These are phyloP conservation scores for Harrya chromipes DNA, from an alignment of 768 basidiomycete genomes.

Conservation along the genomic window DNA sequence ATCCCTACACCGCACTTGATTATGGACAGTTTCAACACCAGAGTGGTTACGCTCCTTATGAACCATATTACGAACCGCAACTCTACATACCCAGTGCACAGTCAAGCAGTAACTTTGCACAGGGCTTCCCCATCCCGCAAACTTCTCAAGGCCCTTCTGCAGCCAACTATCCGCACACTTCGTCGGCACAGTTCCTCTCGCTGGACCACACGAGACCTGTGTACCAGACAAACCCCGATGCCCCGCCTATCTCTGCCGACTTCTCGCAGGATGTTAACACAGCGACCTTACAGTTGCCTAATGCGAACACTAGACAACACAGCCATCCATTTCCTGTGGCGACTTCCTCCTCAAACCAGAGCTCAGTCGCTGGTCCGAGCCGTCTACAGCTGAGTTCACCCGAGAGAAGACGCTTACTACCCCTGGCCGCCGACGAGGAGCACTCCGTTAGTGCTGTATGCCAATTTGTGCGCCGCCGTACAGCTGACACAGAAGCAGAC, in stretches of 20 bases:
- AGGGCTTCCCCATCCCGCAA: not conserved
- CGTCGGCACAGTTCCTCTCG: not conserved
- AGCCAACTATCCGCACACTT: not conserved
- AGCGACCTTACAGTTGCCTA: slow-evolving; percentile 1
- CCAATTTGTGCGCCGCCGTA: not conserved
- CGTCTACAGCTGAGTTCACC: slow-evolving; percentile 17
- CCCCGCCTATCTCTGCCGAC: not conserved
- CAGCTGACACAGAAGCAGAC: slow-evolving; percentile 20
- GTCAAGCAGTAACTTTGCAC: not conserved
- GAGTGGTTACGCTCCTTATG: not conserved
- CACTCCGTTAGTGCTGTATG: slow-evolving; percentile 12
- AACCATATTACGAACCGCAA: not conserved
- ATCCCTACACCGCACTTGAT: not conserved
- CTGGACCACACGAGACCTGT: not conserved
- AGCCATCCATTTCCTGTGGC: slow-evolving; percentile 24
- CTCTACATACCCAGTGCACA: not conserved
- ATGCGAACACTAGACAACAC: slow-evolving; percentile 1
- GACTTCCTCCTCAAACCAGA: slow-evolving; percentile 4
- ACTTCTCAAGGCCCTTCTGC: not conserved
- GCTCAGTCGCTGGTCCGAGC: slow-evolving; percentile 8
- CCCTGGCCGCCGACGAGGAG: slow-evolving; percentile 8
- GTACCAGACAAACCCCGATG: not conserved
- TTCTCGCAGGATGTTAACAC: slow-evolving; percentile 5
- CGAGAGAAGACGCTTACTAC: slow-evolving; percentile 14
- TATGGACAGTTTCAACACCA: not conserved